Evolutionary conservation across 2,329 filamentous ascomycete species (phyloP), one percentile per base, ranked within the genome.

Genomic region (Capronia epimyces): DNA sequence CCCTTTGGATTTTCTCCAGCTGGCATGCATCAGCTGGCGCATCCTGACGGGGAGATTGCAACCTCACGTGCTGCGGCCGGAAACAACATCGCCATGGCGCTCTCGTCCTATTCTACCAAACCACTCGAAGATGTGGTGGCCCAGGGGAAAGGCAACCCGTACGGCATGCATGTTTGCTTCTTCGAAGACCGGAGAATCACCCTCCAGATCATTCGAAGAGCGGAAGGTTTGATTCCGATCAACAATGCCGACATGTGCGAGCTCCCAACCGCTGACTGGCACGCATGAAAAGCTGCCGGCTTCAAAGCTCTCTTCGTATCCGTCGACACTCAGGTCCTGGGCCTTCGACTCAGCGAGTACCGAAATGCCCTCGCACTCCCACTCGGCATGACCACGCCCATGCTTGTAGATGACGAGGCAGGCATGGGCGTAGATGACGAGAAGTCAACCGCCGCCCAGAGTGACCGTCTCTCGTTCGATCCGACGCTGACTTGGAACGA

Each of bases 261-360:
- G 8, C 27, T 8, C 8, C 27, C 13, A 29, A 29, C 27, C 32
- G 15, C 9, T n/a, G 15, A 37, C 15, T 8, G 29, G n/a, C n/a
- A n/a, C n/a, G n/a, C n/a, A 18, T 12, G 15, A 8, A 7, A 41
- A 72, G 67, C 65, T 46, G 68, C 72, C 0, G 76, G 77, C 6
- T 80, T 75, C 62, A 75, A 75, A 53, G 78, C 77, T 0, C 64
- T 81, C 2, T 71, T 82, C 25, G 61, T 82, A 1, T 76, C 78
- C 0, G 76, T 79, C 1, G 79, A 82, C 55, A 71, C 71, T 0
- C 77, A 78, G 0, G 70, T 78, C 1, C 66, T 81, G 0, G 79
- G 78, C 0, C 69, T 72, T 20, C 68, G 78, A 1, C 66, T 79
- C 27, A 76, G 78, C 37, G 77, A 81, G 58, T 73, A 73, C 55